Evolutionary conservation across 1,284 basidiomycete species (phyloP).

Genomic region (Irpex sp.): DNA sequence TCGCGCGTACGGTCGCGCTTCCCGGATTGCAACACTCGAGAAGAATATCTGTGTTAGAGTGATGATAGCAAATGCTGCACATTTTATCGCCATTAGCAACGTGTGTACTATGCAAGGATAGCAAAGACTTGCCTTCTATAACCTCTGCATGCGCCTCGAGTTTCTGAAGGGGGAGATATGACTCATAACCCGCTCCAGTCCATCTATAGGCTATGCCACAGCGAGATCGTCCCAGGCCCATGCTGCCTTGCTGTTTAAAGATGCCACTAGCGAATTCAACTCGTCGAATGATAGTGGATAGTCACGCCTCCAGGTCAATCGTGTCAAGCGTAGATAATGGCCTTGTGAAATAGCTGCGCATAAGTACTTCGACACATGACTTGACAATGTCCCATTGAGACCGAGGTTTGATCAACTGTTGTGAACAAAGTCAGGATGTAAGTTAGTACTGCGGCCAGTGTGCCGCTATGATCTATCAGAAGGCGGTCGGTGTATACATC

Average conservation of each 20-base stretch:
- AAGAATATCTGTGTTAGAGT: constrained; percentile 12
- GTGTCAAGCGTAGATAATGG: too few species aligned
- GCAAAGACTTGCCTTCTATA: constrained; percentile 6
- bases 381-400: background rate
- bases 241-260: background rate
- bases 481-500: too few species aligned
- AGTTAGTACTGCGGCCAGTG: too few species aligned
- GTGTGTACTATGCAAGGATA: background rate
- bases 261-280: too few species aligned
- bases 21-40: constrained; percentile 17
- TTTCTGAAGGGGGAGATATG: constrained; percentile 7
- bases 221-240: background rate
- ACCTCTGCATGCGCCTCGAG: constrained; percentile 8
- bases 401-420: background rate
- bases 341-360: too few species aligned
- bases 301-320: too few species aligned
- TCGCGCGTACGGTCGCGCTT: constrained; percentile 27
- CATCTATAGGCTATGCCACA: background rate
- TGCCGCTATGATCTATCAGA: too few species aligned
- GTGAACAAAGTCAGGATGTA: background rate
- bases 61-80: constrained; percentile 5
- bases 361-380: background rate
- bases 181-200: background rate
- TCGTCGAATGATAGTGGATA: too few species aligned
- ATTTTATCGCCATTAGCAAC: background rate